These are phyloP conservation scores for Haplographium delicatum DNA, from an alignment of 495 filamentous ascomycete genomes.

Conservation along the genomic window DNA sequence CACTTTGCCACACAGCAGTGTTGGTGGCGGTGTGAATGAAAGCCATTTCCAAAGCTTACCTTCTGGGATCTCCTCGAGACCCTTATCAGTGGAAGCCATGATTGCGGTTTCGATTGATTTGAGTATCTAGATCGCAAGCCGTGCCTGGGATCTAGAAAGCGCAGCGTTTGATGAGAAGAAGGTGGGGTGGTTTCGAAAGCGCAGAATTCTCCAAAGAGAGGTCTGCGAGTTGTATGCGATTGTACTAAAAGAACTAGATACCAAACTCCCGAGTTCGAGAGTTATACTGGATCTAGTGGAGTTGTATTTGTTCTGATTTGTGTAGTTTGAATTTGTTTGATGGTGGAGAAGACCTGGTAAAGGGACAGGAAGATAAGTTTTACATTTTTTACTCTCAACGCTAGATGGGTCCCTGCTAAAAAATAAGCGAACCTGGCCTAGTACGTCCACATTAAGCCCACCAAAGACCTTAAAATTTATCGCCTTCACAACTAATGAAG, in stretches of 20 bases:
- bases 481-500: too few species aligned
- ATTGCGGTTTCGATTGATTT: constrained; percentile 60
- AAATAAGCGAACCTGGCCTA: neutral
- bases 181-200: constrained; percentile 30
- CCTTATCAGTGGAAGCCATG: constrained; percentile 91
- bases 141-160: constrained; percentile 53
- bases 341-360: constrained; percentile 24
- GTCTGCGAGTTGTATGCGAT: constrained; percentile 16
- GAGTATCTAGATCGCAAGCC: constrained; percentile 66
- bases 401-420: neutral
- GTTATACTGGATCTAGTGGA: constrained; percentile 26
- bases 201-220: constrained; percentile 25
- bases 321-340: constrained; percentile 18
- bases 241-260: constrained; percentile 34
- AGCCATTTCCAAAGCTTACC: constrained; percentile 53
- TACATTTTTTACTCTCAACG: neutral
- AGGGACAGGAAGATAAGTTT: constrained; percentile 4
- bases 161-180: constrained; percentile 33
- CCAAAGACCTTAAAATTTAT: too few species aligned
- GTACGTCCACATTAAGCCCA: neutral
- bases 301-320: constrained; percentile 9
- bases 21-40: constrained; percentile 19
- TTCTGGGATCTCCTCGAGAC: constrained; percentile 93
- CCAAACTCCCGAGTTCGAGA: constrained; percentile 35
- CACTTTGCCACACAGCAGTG: constrained; percentile 1